Evolutionary conservation across 345 rosid species (phyloP), one percentile per base, ranked within the genome.

Genomic region (Cardamine occulta): DNA sequence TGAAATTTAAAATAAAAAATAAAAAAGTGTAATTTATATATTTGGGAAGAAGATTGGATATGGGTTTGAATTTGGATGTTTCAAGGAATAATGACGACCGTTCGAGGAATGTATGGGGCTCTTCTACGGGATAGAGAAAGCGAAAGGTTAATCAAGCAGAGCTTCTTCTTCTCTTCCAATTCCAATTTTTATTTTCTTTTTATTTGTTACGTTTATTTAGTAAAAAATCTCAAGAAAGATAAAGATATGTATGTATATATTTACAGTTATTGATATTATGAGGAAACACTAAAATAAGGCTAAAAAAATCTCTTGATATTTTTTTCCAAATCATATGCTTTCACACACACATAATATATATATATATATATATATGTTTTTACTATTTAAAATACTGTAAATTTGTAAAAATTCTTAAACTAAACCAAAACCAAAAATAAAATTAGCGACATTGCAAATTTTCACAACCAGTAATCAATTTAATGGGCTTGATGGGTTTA

Each of bases 51-150:
- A 31, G 39, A 32, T 34, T 34, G 65, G 80, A 44, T 76, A 76
- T 68, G 74, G 79, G 40, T 26, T 13, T 63, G 59, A 52, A 54
- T 63, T 76, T 60, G 64, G 65, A 76, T 47, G 71, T 55, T 45
- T 26, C 42, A 18, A 69, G 75, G 71, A 70, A 70, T 63, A 24
- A 45, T 70, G 66, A 76, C 28, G 80, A 76, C 80, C 80, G 51
- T 76, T 76, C 75, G 75, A 76, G 61, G 35, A 56, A 44, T 70
- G 47, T 76, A 37, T 19, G 48, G 75, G 70, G 65, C 64, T 63
- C 8, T 62, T 14, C 9, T 63, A 63, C 1, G 26, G 66, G 80
- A 63, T 76, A 76, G 66, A 63, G 71, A 76, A 70, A 76, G 65
- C 75, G 80, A 76, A 45, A 76, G 52, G 71, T 76, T 48, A 70